phyloP scores from a whole-genome alignment of 139 green algal species.

The Monoraphidium neglectum region DNA sequence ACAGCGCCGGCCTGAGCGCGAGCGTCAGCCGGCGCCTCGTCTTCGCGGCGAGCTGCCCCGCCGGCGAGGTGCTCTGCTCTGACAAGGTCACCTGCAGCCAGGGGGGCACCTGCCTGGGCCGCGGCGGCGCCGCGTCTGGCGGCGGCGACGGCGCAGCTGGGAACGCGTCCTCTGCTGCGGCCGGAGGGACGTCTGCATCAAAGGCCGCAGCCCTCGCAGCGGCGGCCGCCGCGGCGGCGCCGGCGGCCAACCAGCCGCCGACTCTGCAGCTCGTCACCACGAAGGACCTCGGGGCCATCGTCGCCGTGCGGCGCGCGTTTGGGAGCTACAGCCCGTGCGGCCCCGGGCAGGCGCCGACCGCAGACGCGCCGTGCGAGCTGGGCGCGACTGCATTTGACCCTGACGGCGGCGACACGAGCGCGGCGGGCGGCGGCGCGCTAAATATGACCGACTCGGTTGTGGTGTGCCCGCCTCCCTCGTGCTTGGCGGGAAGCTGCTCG shows the following conservation, averaged over 20 bases:
- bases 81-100: conserved; percentile 35
- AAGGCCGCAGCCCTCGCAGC: too few relatives aligned
- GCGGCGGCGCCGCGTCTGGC: too few relatives aligned
- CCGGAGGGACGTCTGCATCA: too few relatives aligned
- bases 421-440: not conserved
- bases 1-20: conserved; percentile 27
- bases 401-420: not conserved
- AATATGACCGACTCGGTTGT: conserved; percentile 40
- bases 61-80: conserved; percentile 39
- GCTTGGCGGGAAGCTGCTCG: conserved; percentile 33
- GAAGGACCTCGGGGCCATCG: not conserved
- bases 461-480: conserved; percentile 44
- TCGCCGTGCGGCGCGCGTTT: conserved; percentile 16
- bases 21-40: not conserved
- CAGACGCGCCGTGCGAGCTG: conserved; percentile 38
- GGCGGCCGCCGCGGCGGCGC: too few relatives aligned
- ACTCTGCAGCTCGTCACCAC: not conserved
- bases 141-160: too few relatives aligned
- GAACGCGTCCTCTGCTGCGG: too few relatives aligned
- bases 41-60: conserved; percentile 27
- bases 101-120: conserved; percentile 17
- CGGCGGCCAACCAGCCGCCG: conserved; percentile 12
- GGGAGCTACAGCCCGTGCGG: conserved; percentile 20
- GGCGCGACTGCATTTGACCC: conserved; percentile 35
- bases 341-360: not conserved